These are phyloP conservation scores for Gentiana straminea DNA, from an alignment of 257 asterid species.

Conservation along the genomic window DNA sequence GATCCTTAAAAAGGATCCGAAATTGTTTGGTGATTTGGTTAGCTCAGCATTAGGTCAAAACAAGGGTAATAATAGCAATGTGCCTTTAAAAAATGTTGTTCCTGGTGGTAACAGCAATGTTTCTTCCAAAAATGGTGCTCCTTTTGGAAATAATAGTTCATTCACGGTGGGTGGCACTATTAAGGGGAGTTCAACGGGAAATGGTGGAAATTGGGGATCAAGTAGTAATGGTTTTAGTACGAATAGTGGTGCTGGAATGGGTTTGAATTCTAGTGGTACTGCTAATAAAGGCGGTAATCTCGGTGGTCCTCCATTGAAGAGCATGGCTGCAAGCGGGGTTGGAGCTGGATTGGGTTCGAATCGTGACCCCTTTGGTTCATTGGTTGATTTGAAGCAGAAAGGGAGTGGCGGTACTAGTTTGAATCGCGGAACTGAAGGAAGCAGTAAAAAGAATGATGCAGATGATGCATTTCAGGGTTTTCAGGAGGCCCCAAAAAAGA, in stretches of 20 bases:
- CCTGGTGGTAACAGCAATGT: slow-evolving; percentile 29
- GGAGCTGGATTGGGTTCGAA: slow-evolving; percentile 37
- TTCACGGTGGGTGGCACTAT: slow-evolving; percentile 51
- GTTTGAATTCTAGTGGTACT: slow-evolving; percentile 35
- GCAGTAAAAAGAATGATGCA: slow-evolving; percentile 25
- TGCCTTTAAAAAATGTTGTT: slow-evolving; percentile 52
- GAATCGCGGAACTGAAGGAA: slow-evolving; percentile 34
- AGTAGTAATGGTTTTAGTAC: slow-evolving; percentile 24
- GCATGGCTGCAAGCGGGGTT: slow-evolving; percentile 34
- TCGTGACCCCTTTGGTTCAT: slow-evolving; percentile 74
- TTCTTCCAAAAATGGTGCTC: slow-evolving; percentile 54
- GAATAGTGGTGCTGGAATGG: slow-evolving; percentile 25
- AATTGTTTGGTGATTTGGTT: slow-evolving; percentile 83
- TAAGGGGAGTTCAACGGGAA: slow-evolving; percentile 24
- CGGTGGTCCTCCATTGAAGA: slow-evolving; percentile 45
- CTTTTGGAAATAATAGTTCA: no score
- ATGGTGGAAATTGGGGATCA: slow-evolving; percentile 33
- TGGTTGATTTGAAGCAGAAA: slow-evolving; percentile 63
- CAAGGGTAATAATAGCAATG: slow-evolving; percentile 42
- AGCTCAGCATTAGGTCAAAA: slow-evolving; percentile 54
- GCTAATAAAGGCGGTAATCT: slow-evolving; percentile 36
- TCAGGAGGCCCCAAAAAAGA: slow-evolving; percentile 42
- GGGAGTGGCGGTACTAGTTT: slow-evolving; percentile 23
- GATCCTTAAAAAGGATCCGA: slow-evolving; percentile 64
- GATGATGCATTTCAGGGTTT: slow-evolving; percentile 47